Evolutionary conservation across 495 filamentous ascomycete species (phyloP), one percentile per base, ranked within the genome.

Genomic region (Penicillium silybi): DNA sequence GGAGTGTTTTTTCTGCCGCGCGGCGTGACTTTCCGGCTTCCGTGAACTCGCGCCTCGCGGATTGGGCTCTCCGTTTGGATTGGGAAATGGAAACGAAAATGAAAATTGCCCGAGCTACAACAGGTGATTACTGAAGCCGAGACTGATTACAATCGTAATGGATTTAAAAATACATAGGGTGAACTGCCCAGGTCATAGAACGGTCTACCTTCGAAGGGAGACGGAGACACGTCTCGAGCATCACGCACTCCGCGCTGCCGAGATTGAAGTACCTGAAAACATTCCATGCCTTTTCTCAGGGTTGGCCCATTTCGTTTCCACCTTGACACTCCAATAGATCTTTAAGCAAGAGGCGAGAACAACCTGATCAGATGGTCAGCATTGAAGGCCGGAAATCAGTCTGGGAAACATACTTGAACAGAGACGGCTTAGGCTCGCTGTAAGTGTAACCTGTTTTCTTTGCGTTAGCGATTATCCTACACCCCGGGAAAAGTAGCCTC

Each of bases 371-470:
- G 23, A 10, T 16, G n/a, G 58, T 64, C 63, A 67, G 60, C 23
- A 46, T 7, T 18, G 7, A 0, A n/a, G 1, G 4, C 6, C 9
- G n/a, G 37, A n/a, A 19, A 18, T 47, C n/a, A 10, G 29, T 18
- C 15, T 9, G 23, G 39, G 15, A 13, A 27, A 54, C 46, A 44
- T 59, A 97, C 92, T 90, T 85, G 75, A 98, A 95, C 62, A 97
- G 69, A n/a, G 89, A 85, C 16, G 93, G 93, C 66, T 86, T 83
- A 18, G 93, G 93, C 61, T 90, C 85, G 77, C 92, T 97, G 65
- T 87, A 85, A 39, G 92, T 92, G 75, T 96, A 98, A 56, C 93
- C 90, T 95, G 63, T 62, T 51, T 49, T 37, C 37, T 25, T 23
- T 3, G 15, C 25, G 27, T 63, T 38, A 64, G 50, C 52, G 13